phyloP scores from a whole-genome alignment of 257 asterid genomes.

The Cordia subcordata region DNA sequence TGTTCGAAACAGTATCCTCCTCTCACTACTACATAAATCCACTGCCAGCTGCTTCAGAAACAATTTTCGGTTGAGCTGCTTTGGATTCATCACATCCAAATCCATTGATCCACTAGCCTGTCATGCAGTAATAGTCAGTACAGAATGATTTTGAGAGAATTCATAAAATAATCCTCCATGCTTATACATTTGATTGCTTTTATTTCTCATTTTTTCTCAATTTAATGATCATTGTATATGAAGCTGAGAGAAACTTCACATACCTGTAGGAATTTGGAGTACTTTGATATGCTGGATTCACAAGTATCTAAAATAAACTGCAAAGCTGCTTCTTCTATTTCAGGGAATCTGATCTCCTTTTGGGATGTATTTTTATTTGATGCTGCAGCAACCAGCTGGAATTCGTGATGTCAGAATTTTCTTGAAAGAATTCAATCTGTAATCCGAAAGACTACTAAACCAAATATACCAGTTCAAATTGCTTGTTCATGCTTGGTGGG shows the following conservation, averaged over 20 bases:
- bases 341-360: slow-evolving; percentile 52
- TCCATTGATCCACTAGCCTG: slow-evolving; percentile 92
- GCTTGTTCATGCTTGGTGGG: slow-evolving; percentile 72
- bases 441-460: background rate
- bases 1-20: slow-evolving; percentile 78
- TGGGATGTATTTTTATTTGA: slow-evolving; percentile 62
- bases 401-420: slow-evolving; percentile 1
- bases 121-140: background rate
- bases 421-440: background rate
- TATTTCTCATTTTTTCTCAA: no score
- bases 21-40: slow-evolving; percentile 75
- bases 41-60: slow-evolving; percentile 92
- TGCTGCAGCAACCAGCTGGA: slow-evolving; percentile 90
- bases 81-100: slow-evolving; percentile 85
- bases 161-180: no score
- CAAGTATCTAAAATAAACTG: slow-evolving; percentile 73
- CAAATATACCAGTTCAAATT: slow-evolving; percentile 36
- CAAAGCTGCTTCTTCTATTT: slow-evolving; percentile 79
- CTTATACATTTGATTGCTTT: no score
- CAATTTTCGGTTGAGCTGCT: slow-evolving; percentile 72
- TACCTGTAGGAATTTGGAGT: slow-evolving; percentile 90
- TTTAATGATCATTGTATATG: background rate
- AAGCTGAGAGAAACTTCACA: no score
- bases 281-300: slow-evolving; percentile 77
- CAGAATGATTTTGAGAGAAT: background rate